Percentiles rank a stretch among this genome's conserved stretches.
Evolutionary conservation across 768 basidiomycete species (phyloP).

Genomic region (Suillus weaverae): DNA sequence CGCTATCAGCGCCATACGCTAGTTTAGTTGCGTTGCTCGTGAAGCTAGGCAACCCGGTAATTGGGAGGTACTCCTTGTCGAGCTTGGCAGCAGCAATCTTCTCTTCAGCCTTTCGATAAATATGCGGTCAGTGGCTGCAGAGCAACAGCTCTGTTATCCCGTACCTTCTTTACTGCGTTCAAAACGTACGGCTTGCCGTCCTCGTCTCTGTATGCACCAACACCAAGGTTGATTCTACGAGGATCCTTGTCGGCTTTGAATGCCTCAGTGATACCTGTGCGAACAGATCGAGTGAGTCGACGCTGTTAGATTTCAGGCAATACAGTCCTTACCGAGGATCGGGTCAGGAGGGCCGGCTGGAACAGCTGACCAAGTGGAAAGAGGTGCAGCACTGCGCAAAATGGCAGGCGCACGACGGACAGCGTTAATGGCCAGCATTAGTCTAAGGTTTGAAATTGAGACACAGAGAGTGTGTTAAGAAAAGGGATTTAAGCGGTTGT

Average conservation of each 20-base stretch:
- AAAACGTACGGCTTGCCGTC: slow-evolving; percentile 95
- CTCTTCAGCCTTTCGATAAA: slow-evolving; percentile 66
- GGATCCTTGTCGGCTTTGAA: slow-evolving; percentile 94
- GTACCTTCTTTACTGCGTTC: slow-evolving; percentile 82
- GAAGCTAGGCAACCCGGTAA: slow-evolving; percentile 87
- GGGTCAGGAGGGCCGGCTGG: slow-evolving; percentile 90
- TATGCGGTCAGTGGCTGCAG: slow-evolving; percentile 1
- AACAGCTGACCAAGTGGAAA: slow-evolving; percentile 81
- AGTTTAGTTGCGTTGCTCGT: slow-evolving; percentile 85
- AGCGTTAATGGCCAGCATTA: slow-evolving; percentile 46
- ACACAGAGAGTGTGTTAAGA: slow-evolving; percentile 20
- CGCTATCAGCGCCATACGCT: slow-evolving; percentile 84
- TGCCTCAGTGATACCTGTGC: slow-evolving; percentile 84
- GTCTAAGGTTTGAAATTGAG: slow-evolving; percentile 34
- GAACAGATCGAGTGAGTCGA: slow-evolving; percentile 12
- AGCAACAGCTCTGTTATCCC: slow-evolving; percentile 8
- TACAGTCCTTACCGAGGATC: slow-evolving; percentile 68
- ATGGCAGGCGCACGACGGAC: slow-evolving; percentile 51
- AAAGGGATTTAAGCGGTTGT: slow-evolving; percentile 17
- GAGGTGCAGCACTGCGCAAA: slow-evolving; percentile 37
- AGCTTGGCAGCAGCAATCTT: slow-evolving; percentile 58
- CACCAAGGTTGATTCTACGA: slow-evolving; percentile 96
- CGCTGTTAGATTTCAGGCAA: background rate
- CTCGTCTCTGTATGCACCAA: slow-evolving; percentile 94
- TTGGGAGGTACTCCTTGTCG: slow-evolving; percentile 97